These are phyloP conservation scores for Phialophora macrospora DNA, from an alignment of 2,329 filamentous ascomycete species.

Conservation along the genomic window DNA sequence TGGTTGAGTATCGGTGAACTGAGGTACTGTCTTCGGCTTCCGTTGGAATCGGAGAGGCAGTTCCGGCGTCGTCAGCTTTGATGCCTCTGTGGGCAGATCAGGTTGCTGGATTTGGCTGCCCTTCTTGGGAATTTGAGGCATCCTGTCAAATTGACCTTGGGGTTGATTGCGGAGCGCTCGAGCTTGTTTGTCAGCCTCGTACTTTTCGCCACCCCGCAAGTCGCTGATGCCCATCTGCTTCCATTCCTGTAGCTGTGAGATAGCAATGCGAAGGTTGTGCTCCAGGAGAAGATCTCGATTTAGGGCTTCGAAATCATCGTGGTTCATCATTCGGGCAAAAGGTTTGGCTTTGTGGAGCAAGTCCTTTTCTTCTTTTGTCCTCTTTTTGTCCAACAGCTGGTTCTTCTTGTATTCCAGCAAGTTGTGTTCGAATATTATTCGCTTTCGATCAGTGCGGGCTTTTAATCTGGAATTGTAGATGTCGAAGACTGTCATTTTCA, in stretches of 20 bases:
- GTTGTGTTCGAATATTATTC: constrained; percentile 94
- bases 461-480: constrained; percentile 95
- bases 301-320: constrained; percentile 84
- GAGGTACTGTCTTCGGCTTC: constrained; percentile 46
- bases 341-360: constrained; percentile 92
- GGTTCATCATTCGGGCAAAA: constrained; percentile 96
- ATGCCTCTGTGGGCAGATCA: constrained; percentile 76
- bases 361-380: constrained; percentile 93
- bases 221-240: constrained; percentile 81
- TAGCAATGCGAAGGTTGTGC: constrained; percentile 86
- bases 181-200: constrained; percentile 82
- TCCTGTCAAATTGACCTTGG: constrained; percentile 82
- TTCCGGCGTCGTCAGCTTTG: constrained; percentile 77
- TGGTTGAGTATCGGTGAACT: constrained; percentile 43
- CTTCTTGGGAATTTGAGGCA: constrained; percentile 64
- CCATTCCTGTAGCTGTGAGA: constrained; percentile 92
- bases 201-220: constrained; percentile 84
- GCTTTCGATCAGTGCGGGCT: constrained; percentile 89
- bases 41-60: constrained; percentile 67
- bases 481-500: constrained; percentile 97
- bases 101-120: constrained; percentile 70
- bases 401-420: constrained; percentile 94
- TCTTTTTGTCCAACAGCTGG: constrained; percentile 85
- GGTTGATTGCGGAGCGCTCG: constrained; percentile 70
- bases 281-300: constrained; percentile 87